Evolutionary conservation across 495 filamentous ascomycete species (phyloP).

Genomic region (Hyaloscypha variabilis): DNA sequence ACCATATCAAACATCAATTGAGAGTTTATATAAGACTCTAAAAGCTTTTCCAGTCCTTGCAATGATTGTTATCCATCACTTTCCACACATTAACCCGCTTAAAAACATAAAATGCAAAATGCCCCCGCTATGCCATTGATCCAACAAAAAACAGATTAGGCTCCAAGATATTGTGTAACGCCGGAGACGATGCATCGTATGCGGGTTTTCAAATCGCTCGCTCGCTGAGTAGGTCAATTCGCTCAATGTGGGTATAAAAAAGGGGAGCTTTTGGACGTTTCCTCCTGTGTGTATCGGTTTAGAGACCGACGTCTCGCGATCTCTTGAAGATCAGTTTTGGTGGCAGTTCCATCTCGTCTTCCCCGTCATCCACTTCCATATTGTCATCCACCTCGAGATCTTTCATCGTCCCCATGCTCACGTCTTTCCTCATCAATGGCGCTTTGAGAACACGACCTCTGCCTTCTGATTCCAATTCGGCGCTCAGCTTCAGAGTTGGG

Average conservation of each 20-base stretch:
- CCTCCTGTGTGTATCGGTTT: not conserved
- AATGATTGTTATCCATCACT: slow-evolving; percentile 18
- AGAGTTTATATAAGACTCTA: not conserved
- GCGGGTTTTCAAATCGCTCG: not conserved
- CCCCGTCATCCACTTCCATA: slow-evolving; percentile 32
- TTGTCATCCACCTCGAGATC: slow-evolving; percentile 28
- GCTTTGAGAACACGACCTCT: slow-evolving; percentile 15
- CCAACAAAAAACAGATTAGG: not conserved
- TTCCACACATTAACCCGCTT: not conserved
- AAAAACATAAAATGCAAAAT: slow-evolving; percentile 5
- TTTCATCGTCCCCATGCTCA: slow-evolving; percentile 1
- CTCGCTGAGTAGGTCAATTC: slow-evolving; percentile 17
- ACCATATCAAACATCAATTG: not conserved
- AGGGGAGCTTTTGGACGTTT: not conserved
- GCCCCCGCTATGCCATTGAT: slow-evolving; percentile 16
- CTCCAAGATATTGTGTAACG: not conserved
- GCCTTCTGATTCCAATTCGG: not conserved
- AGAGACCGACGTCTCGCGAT: slow-evolving; percentile 22
- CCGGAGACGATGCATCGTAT: slow-evolving; percentile 2
- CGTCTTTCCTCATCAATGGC: slow-evolving; percentile 16
- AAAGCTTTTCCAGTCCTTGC: slow-evolving; percentile 1
- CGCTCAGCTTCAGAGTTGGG: not conserved
- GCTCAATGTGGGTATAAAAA: slow-evolving; percentile 12
- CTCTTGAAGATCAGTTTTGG: slow-evolving; percentile 29
- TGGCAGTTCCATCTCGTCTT: slow-evolving; percentile 17